These are phyloP conservation scores for Malassezia sp. DNA, from an alignment of 1,284 basidiomycete species.

Conservation along the genomic window DNA sequence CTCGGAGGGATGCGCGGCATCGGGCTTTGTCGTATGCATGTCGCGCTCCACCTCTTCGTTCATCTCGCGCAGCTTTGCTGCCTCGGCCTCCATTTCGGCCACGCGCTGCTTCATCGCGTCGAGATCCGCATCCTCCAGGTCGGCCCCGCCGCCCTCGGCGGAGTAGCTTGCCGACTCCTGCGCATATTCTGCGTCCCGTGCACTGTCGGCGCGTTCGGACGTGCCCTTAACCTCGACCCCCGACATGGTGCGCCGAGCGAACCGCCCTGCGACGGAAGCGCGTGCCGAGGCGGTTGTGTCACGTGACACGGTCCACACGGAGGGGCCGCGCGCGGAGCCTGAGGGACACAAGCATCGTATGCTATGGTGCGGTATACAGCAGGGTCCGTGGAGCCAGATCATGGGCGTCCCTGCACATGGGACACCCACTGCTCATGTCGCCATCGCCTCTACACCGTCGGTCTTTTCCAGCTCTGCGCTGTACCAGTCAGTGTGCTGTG, in stretches of 20 bases:
- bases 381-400: too few species aligned
- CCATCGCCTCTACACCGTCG: conserved; percentile 26
- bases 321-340: neutral
- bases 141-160: conserved; percentile 15
- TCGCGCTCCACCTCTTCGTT: conserved; percentile 69
- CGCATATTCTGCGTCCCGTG: too few species aligned
- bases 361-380: neutral
- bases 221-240: too few species aligned
- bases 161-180: too few species aligned
- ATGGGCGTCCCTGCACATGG: neutral
- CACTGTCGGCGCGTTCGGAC: too few species aligned
- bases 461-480: conserved; percentile 33
- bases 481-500: conserved; percentile 5
- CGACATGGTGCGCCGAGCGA: too few species aligned
- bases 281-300: too few species aligned
- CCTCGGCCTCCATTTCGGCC: conserved; percentile 77
- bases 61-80: conserved; percentile 74
- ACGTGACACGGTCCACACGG: too few species aligned
- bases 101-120: conserved; percentile 66
- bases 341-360: neutral
- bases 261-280: too few species aligned
- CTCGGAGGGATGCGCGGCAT: conserved; percentile 24
- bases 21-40: conserved; percentile 53
- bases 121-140: conserved; percentile 48
- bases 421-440: conserved; percentile 15